A percentile compares a stretch with the other conserved stretches of the same genome.
These are phyloP conservation scores for Blastobotrys petasosporus DNA, from an alignment of 1,139 yeast genomes.

Conservation along the genomic window DNA sequence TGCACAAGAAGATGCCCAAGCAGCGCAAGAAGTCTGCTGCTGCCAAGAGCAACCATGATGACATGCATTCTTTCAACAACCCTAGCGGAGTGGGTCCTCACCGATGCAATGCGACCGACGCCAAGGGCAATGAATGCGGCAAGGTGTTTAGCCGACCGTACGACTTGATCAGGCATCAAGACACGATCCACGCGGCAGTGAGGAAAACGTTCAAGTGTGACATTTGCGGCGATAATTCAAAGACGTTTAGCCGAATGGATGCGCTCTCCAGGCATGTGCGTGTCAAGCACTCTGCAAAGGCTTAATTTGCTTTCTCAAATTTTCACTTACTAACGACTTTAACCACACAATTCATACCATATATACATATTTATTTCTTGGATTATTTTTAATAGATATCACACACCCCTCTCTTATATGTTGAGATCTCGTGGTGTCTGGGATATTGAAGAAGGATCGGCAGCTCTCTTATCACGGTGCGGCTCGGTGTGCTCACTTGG, in stretches of 20 bases:
- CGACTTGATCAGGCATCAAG: conserved; percentile 91
- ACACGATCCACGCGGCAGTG: conserved; percentile 87
- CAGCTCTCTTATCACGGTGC: too few species aligned
- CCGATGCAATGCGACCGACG: conserved; percentile 54
- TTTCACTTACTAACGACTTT: background rate
- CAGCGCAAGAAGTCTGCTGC: conserved; percentile 16
- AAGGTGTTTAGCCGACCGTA: conserved; percentile 90
- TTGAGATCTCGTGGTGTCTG: too few species aligned
- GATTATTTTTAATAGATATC: background rate
- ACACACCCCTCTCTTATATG: too few species aligned
- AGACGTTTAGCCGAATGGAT: conserved; percentile 90
- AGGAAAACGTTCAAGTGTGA: conserved; percentile 83
- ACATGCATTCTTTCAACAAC: background rate
- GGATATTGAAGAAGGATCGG: too few species aligned
- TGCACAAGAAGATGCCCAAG: conserved; percentile 1
- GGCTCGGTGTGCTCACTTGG: too few species aligned
- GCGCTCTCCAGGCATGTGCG: conserved; percentile 90
- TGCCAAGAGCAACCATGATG: conserved; percentile 2
- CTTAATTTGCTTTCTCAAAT: background rate
- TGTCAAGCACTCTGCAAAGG: conserved; percentile 55
- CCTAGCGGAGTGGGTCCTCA: conserved; percentile 34
- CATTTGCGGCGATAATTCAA: conserved; percentile 66
- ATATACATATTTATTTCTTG: background rate
- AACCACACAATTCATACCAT: conserved; percentile 5
- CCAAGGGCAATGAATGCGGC: conserved; percentile 58